Evolutionary conservation across 208 protist genomes (phyloP).

Genomic region (Crithidia brevicula): DNA sequence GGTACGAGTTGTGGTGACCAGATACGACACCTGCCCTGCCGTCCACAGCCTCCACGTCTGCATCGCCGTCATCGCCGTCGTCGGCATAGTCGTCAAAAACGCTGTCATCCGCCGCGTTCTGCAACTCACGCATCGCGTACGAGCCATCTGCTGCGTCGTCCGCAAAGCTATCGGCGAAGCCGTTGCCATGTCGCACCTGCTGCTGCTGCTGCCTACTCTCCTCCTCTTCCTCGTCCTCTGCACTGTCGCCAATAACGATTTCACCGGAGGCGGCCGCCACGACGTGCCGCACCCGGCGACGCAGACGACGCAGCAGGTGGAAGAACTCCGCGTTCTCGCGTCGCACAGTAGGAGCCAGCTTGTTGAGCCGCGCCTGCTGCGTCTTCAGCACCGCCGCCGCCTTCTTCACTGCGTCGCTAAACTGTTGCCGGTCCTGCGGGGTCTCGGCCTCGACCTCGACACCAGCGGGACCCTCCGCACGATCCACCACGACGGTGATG

Average conservation of each 20-base stretch:
- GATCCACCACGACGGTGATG: slow-evolving; percentile 63
- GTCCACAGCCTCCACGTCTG: neutral
- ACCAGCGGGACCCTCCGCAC: slow-evolving; percentile 47
- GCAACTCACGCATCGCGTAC: slow-evolving; percentile 57
- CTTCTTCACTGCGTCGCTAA: slow-evolving; percentile 71
- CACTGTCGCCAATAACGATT: slow-evolving; percentile 28
- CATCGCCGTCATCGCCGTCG: slow-evolving; percentile 15
- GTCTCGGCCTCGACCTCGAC: slow-evolving; percentile 81
- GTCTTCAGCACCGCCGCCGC: slow-evolving; percentile 53
- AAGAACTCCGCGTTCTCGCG: slow-evolving; percentile 77
- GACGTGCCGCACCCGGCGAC: slow-evolving; percentile 49
- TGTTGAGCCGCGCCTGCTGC: slow-evolving; percentile 67
- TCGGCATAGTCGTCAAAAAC: slow-evolving; percentile 68
- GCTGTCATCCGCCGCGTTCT: slow-evolving; percentile 73
- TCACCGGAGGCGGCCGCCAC: slow-evolving; percentile 61
- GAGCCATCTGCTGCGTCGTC: neutral
- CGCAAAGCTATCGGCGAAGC: too few relatives aligned
- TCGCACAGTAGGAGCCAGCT: slow-evolving; percentile 51
- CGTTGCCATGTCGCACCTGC: neutral
- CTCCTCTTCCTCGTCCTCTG: slow-evolving; percentile 25
- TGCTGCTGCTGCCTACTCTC: slow-evolving; percentile 20
- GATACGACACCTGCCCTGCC: too few relatives aligned
- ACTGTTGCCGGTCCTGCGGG: slow-evolving; percentile 65
- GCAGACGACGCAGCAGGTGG: slow-evolving; percentile 63
- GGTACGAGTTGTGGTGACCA: too few relatives aligned